phyloP scores from a whole-genome alignment of 768 basidiomycete genomes.

The Kwoniella botswanensis region DNA sequence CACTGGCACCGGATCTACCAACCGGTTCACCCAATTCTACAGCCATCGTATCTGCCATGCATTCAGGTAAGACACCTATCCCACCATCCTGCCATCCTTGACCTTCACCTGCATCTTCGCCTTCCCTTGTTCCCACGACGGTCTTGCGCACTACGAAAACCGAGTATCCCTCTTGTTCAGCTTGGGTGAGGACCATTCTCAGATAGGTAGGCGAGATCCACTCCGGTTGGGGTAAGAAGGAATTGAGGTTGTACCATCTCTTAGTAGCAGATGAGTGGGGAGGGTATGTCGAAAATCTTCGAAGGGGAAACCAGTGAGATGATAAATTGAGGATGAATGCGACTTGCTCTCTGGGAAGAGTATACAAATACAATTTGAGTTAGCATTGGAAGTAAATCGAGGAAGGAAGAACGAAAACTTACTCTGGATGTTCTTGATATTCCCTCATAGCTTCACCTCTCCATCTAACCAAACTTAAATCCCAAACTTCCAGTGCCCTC shows the following conservation, averaged over 20 bases:
- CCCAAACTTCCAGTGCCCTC: slow-evolving; percentile 78
- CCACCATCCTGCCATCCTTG: slow-evolving; percentile 64
- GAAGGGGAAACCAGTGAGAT: slow-evolving; percentile 87
- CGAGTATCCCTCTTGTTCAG: slow-evolving; percentile 75
- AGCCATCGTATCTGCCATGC: slow-evolving; percentile 66
- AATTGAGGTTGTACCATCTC: slow-evolving; percentile 91
- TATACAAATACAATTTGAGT: too few species aligned
- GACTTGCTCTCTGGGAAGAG: slow-evolving; percentile 68
- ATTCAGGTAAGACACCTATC: slow-evolving; percentile 76
- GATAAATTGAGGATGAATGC: slow-evolving; percentile 85
- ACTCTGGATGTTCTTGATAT: slow-evolving; percentile 80
- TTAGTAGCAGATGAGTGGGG: slow-evolving; percentile 30
- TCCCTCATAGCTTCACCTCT: slow-evolving; percentile 78
- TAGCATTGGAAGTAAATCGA: background rate
- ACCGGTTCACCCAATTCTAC: slow-evolving; percentile 74
- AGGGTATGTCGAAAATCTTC: slow-evolving; percentile 69
- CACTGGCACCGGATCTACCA: slow-evolving; percentile 48
- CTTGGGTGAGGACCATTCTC: slow-evolving; percentile 82
- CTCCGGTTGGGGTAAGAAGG: slow-evolving; percentile 71
- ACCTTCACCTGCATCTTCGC: slow-evolving; percentile 28
- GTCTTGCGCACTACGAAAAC: slow-evolving; percentile 44
- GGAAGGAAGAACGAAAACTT: slow-evolving; percentile 30
- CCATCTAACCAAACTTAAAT: slow-evolving; percentile 80
- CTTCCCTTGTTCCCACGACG: slow-evolving; percentile 20
- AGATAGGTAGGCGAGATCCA: slow-evolving; percentile 85